Conservation (phyloP, 2,329 filamentous ascomycete genomes). For the Truncatella angustata region DNA sequence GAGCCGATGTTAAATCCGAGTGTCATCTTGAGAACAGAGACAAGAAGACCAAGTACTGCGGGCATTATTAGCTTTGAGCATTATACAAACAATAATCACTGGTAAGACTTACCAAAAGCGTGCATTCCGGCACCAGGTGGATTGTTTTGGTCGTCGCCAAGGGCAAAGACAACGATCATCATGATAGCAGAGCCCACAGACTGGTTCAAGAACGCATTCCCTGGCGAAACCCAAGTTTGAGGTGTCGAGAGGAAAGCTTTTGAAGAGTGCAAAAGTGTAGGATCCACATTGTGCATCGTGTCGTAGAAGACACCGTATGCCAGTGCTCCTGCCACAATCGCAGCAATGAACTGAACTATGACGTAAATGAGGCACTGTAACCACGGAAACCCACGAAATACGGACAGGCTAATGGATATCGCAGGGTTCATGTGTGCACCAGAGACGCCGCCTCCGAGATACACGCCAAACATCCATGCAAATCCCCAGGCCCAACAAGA, state of each 20-base stretch:
- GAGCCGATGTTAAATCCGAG: conserved; percentile 36
- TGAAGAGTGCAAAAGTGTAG: conserved; percentile 25
- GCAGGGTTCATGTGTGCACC: conserved; percentile 33
- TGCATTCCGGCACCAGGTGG: conserved; percentile 35
- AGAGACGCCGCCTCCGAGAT: conserved; percentile 25
- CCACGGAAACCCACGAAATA: conserved; percentile 37
- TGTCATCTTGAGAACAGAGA: conserved; percentile 33
- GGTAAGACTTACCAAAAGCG: conserved; percentile 21
- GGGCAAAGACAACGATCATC: conserved; percentile 34
- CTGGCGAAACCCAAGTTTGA: conserved; percentile 23
- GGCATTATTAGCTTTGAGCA: not conserved
- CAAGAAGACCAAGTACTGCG: conserved; percentile 30
- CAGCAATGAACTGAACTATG: conserved; percentile 27
- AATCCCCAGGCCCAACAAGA: conserved; percentile 30
- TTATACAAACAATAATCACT: too few species aligned
- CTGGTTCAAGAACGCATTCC: conserved; percentile 33
- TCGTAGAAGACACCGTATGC: conserved; percentile 30
- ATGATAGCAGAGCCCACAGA: conserved; percentile 33
- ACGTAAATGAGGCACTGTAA: conserved; percentile 29
- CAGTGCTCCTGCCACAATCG: conserved; percentile 27
- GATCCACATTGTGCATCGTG: conserved; percentile 29
- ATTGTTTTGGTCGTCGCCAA: conserved; percentile 37
- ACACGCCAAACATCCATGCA: conserved; percentile 30
- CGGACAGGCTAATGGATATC: conserved; percentile 31
- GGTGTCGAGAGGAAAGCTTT: conserved; percentile 34